Conservation (phyloP, 2,329 filamentous ascomycete species). For the Hypoxylon sp. region DNA sequence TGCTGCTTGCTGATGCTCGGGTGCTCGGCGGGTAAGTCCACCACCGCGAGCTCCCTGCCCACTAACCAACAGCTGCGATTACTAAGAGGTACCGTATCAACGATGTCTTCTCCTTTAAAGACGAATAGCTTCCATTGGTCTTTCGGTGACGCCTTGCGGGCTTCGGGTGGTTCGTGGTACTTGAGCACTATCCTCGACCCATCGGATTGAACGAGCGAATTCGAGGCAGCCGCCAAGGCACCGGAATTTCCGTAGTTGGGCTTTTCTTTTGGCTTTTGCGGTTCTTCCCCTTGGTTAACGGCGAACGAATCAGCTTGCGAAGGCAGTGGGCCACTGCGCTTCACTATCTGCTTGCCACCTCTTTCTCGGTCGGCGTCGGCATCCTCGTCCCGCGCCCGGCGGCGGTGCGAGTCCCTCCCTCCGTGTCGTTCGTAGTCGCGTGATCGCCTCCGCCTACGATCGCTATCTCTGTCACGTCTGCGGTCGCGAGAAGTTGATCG, state of each 20-base stretch:
- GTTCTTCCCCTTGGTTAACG: slow-evolving; percentile 61
- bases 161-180: slow-evolving; percentile 95
- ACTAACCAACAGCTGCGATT: slow-evolving; percentile 89
- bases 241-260: slow-evolving; percentile 88
- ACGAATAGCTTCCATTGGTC: slow-evolving; percentile 91
- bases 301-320: slow-evolving; percentile 72
- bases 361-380: slow-evolving; percentile 40
- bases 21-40: slow-evolving; percentile 87
- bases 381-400: slow-evolving; percentile 42
- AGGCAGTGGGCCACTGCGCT: slow-evolving; percentile 64
- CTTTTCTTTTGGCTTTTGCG: slow-evolving; percentile 79
- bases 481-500: slow-evolving; percentile 47
- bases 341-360: slow-evolving; percentile 49
- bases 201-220: slow-evolving; percentile 76
- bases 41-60: slow-evolving; percentile 82
- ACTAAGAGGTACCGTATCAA: slow-evolving; percentile 84
- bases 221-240: slow-evolving; percentile 86
- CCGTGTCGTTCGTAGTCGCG: slow-evolving; percentile 50
- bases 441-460: slow-evolving; percentile 50
- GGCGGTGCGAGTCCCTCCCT: slow-evolving; percentile 44
- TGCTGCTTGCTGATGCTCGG: slow-evolving; percentile 96
- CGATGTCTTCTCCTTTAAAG: slow-evolving; percentile 84
- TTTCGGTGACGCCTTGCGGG: slow-evolving; percentile 83
- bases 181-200: slow-evolving; percentile 85
- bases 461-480: slow-evolving; percentile 44